These are phyloP conservation scores for Coniochaeta sp. DNA, from an alignment of 2,329 filamentous ascomycete species.

Conservation along the genomic window DNA sequence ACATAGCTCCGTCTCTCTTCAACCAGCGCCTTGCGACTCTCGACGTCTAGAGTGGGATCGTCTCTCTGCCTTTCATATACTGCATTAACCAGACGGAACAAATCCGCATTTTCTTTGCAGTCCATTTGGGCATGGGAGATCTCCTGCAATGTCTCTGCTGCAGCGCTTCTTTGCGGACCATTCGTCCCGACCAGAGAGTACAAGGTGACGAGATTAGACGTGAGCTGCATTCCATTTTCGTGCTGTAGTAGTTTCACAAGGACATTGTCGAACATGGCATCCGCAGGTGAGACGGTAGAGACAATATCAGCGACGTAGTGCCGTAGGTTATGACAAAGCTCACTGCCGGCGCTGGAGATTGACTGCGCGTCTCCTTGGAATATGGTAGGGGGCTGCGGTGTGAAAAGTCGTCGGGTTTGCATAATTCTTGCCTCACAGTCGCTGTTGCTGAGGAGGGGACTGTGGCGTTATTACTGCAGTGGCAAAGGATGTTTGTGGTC, in stretches of 20 bases:
- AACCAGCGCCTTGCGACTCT: constrained; percentile 65
- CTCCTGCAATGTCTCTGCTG: neutral
- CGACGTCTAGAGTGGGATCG: constrained; percentile 38
- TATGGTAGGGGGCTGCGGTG: neutral
- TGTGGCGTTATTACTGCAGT: neutral
- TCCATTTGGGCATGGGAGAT: neutral
- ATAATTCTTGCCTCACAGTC: neutral
- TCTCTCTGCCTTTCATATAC: neutral
- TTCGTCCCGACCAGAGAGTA: neutral
- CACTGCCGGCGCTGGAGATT: neutral
- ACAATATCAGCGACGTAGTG: neutral
- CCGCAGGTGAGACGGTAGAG: neutral
- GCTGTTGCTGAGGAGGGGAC: neutral
- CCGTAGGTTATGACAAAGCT: neutral
- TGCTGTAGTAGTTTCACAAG: neutral
- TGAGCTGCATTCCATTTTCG: constrained; percentile 1
- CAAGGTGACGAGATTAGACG: neutral
- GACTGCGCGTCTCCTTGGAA: neutral
- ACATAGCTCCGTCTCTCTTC: constrained; percentile 74
- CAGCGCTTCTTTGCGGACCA: neutral
- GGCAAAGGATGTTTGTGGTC: neutral
- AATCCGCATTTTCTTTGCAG: neutral
- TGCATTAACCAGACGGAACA: neutral
- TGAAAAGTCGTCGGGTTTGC: neutral
- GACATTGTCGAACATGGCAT: neutral